A percentile compares a stretch with the other conserved stretches of the same genome.
phyloP scores from a whole-genome alignment of 495 filamentous ascomycete species.

The Penicillium steckii region DNA sequence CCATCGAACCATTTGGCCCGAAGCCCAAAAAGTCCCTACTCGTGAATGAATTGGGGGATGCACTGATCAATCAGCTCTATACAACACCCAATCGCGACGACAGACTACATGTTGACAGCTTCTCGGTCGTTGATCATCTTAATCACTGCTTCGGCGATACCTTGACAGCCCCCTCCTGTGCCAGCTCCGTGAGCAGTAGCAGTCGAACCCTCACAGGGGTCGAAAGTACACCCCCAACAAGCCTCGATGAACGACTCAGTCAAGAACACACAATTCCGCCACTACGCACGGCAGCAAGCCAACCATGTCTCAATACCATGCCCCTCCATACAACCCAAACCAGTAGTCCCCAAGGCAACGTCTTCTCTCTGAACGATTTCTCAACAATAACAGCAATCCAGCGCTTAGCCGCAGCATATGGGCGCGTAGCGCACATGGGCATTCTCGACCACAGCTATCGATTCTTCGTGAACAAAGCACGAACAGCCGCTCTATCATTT shows the following conservation, averaged over 20 bases:
- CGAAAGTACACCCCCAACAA: conserved; percentile 16
- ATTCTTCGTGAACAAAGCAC: conserved; percentile 37
- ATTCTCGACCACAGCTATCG: conserved; percentile 43
- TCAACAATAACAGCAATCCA: conserved; percentile 29
- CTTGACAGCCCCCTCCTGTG: conserved; percentile 6
- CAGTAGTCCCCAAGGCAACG: conserved; percentile 4
- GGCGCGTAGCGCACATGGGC: conserved; percentile 45
- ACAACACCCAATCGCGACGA: conserved; percentile 1
- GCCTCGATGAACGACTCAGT: conserved; percentile 8
- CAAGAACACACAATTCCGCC: not conserved
- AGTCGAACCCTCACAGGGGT: conserved; percentile 10
- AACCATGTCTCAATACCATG: not conserved
- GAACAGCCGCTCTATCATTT: conserved; percentile 38
- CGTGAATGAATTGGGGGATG: conserved; percentile 23
- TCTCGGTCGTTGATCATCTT: conserved; percentile 21
- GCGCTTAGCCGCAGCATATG: conserved; percentile 29
- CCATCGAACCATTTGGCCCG: not conserved
- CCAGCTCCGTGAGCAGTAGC: conserved; percentile 18
- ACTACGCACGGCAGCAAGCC: not conserved
- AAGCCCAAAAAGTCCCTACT: conserved; percentile 19
- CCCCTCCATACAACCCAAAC: not conserved
- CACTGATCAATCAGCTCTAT: conserved; percentile 21
- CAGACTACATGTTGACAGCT: not conserved
- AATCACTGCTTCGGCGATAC: conserved; percentile 8
- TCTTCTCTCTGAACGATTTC: conserved; percentile 31